Percentiles rank a stretch among this genome's conserved stretches.
Conservation (phyloP, 345 rosid genomes). For the Jatropha curcas region DNA sequence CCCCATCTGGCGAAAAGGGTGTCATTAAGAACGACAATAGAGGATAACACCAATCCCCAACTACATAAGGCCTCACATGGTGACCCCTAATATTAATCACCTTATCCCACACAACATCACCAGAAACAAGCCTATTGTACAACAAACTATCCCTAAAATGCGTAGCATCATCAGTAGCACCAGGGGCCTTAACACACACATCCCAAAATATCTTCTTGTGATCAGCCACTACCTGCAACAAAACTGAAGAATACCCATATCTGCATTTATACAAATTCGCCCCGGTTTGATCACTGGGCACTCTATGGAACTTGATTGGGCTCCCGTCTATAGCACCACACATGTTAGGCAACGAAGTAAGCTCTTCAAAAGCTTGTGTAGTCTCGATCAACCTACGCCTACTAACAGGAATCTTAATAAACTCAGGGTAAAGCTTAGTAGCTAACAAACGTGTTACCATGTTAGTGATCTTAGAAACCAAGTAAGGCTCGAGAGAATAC, state of each 20-base stretch:
- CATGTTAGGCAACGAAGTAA: constrained; percentile 85
- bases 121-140: constrained; percentile 75
- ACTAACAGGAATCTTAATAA: constrained; percentile 83
- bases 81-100: constrained; percentile 73
- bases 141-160: constrained; percentile 90
- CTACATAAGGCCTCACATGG: constrained; percentile 81
- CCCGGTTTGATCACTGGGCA: constrained; percentile 34
- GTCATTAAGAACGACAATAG: constrained; percentile 81
- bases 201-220: constrained; percentile 96
- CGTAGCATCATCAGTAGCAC: constrained; percentile 71
- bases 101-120: constrained; percentile 95
- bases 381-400: constrained; percentile 82
- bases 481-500: constrained; percentile 83
- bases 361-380: constrained; percentile 85
- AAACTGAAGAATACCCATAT: constrained; percentile 73
- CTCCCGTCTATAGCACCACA: constrained; percentile 92
- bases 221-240: constrained; percentile 90
- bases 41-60: constrained; percentile 98
- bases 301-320: constrained; percentile 61
- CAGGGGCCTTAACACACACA: constrained; percentile 91
- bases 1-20: constrained; percentile 79
- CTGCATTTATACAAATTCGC: constrained; percentile 50
- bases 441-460: constrained; percentile 92
- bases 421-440: constrained; percentile 87
- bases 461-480: constrained; percentile 88